A percentile compares a stretch with the other conserved stretches of the same genome.
Evolutionary conservation across 2,329 filamentous ascomycete species (phyloP).

Genomic region (Monilinia fructicola): DNA sequence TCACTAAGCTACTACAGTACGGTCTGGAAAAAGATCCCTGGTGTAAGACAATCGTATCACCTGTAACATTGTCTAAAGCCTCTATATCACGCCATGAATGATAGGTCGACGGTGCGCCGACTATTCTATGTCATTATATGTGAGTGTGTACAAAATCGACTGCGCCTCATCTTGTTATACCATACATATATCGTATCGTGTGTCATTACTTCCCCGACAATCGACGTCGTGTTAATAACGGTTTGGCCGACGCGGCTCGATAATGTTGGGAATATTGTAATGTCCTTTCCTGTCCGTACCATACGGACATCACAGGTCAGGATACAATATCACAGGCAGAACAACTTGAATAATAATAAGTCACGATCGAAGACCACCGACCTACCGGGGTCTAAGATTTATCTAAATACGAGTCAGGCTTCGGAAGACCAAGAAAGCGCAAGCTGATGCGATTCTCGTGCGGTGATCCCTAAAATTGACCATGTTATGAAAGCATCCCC

Average conservation of each 20-base stretch:
- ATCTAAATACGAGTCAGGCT: constrained; percentile 17
- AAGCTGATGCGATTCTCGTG: neutral
- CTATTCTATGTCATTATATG: too few relatives aligned
- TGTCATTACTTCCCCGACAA: neutral
- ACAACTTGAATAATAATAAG: neutral
- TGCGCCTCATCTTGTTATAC: constrained; percentile 4
- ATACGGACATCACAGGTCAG: too few relatives aligned
- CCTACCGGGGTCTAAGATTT: too few relatives aligned
- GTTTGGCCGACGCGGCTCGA: neutral
- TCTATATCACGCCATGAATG: neutral
- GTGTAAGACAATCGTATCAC: constrained; percentile 11
- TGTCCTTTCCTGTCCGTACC: too few relatives aligned
- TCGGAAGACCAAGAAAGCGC: neutral
- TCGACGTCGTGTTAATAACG: too few relatives aligned
- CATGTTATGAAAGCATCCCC: neutral
- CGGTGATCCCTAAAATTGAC: neutral
- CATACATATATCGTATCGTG: constrained; percentile 11
- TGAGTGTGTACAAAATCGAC: neutral
- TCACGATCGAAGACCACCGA: neutral
- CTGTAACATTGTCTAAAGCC: constrained; percentile 9
- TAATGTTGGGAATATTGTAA: too few relatives aligned
- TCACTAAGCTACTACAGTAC: neutral
- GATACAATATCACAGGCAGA: neutral
- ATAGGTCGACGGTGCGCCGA: neutral
- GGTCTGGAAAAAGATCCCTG: neutral